Conservation (phyloP, 2,329 filamentous ascomycete species). For the Trichoderma endophyticum region DNA sequence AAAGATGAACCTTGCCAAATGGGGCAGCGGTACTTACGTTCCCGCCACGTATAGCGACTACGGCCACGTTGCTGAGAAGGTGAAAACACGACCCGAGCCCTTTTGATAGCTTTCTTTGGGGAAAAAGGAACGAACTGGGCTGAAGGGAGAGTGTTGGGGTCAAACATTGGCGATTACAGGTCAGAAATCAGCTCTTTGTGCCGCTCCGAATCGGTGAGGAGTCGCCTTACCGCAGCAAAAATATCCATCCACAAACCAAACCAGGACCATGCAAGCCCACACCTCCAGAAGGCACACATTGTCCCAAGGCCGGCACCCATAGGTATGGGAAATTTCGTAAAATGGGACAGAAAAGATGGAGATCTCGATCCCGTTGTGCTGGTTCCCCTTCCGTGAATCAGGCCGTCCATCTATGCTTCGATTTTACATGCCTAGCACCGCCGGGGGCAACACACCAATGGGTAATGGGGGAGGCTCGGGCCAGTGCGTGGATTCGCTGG, state of each 20-base stretch:
- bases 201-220: background rate
- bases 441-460: background rate
- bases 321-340: conserved; percentile 1
- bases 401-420: background rate
- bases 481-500: background rate
- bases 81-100: background rate
- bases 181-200: background rate
- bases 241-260: background rate
- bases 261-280: background rate
- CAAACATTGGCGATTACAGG: background rate
- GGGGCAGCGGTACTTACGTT: background rate
- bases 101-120: background rate
- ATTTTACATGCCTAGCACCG: background rate
- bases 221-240: background rate
- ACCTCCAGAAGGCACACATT: background rate
- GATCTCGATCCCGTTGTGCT: conserved; percentile 15
- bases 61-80: background rate
- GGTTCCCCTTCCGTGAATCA: conserved; percentile 3
- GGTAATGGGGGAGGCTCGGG: background rate
- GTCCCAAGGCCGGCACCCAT: background rate
- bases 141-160: background rate
- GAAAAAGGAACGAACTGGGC: background rate
- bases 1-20: background rate
- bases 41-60: background rate
- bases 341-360: background rate